Conservation (phyloP, 257 asterid species). For the Capsicum pubescens region DNA sequence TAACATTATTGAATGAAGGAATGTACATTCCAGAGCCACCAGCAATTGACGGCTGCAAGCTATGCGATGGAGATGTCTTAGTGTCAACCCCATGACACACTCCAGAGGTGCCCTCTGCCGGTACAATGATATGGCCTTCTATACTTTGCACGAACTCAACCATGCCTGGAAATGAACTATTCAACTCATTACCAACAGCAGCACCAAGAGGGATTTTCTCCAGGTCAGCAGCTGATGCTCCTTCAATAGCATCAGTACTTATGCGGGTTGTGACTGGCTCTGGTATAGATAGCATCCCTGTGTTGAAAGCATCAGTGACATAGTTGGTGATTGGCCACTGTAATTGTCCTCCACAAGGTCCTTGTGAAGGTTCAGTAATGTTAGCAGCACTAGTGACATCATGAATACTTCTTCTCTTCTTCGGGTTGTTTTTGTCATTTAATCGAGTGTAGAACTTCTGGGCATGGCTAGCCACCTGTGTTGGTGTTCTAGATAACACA, state of each 20-base stretch:
- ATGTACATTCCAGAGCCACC: neutral
- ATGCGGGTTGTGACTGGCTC: neutral
- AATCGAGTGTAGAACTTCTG: conserved; percentile 21
- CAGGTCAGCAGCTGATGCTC: conserved; percentile 11
- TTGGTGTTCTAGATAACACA: conserved; percentile 28
- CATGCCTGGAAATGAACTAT: neutral
- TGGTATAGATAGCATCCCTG: neutral
- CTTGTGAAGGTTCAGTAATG: conserved; percentile 10
- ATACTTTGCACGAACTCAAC: neutral
- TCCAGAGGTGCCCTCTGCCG: neutral
- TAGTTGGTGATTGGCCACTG: conserved; percentile 6
- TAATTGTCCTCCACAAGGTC: neutral
- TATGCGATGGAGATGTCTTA: neutral
- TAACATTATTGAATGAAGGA: neutral
- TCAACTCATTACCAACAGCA: conserved; percentile 10
- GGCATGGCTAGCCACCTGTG: conserved; percentile 31
- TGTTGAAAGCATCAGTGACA: conserved; percentile 10
- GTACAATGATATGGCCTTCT: neutral
- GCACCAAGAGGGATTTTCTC: neutral
- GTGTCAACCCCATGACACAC: neutral
- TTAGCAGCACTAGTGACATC: conserved; percentile 21
- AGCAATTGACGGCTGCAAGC: neutral
- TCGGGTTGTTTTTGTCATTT: neutral
- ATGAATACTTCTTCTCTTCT: conserved; percentile 22
- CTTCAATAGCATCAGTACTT: neutral